Conservation (phyloP, 805 yeast species). For the Wickerhamomyces tratensis region DNA sequence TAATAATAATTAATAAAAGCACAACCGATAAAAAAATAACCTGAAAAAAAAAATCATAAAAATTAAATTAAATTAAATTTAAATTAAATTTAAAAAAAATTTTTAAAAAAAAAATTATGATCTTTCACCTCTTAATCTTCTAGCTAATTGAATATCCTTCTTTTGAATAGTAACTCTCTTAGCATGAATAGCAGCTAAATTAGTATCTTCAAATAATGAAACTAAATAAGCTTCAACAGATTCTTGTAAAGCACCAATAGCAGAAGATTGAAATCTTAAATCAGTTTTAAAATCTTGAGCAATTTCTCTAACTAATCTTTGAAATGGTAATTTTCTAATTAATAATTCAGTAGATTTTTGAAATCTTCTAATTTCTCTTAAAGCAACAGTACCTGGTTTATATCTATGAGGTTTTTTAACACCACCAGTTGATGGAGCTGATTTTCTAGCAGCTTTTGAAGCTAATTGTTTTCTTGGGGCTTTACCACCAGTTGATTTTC, state of each 20-base stretch:
- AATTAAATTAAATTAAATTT: too few species aligned
- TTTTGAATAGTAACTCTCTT: conserved; percentile 98
- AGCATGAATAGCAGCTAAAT: conserved; percentile 97
- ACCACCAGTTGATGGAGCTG: conserved; percentile 90
- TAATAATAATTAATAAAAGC: too few species aligned
- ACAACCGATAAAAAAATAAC: too few species aligned
- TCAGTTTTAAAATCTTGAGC: conserved; percentile 92
- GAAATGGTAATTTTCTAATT: conserved; percentile 95
- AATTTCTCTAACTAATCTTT: conserved; percentile 91
- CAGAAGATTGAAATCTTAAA: conserved; percentile 94
- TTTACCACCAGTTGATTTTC: conserved; percentile 94
- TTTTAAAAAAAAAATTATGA: conserved; percentile 38
- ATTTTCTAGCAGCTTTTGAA: conserved; percentile 88
- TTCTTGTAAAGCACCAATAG: conserved; percentile 96
- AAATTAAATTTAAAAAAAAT: too few species aligned
- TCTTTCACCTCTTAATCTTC: conserved; percentile 97
- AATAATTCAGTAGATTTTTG: conserved; percentile 92
- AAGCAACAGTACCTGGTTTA: conserved; percentile 95
- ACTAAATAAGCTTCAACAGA: conserved; percentile 98
- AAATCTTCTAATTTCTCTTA: conserved; percentile 95
- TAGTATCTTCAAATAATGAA: conserved; percentile 93
- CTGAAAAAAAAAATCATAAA: too few species aligned
- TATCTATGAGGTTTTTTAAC: conserved; percentile 93
- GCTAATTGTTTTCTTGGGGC: conserved; percentile 94
- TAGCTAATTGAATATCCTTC: conserved; percentile 96